Evolutionary conservation across 495 filamentous ascomycete species (phyloP).

Genomic region (Darksidea phi): DNA sequence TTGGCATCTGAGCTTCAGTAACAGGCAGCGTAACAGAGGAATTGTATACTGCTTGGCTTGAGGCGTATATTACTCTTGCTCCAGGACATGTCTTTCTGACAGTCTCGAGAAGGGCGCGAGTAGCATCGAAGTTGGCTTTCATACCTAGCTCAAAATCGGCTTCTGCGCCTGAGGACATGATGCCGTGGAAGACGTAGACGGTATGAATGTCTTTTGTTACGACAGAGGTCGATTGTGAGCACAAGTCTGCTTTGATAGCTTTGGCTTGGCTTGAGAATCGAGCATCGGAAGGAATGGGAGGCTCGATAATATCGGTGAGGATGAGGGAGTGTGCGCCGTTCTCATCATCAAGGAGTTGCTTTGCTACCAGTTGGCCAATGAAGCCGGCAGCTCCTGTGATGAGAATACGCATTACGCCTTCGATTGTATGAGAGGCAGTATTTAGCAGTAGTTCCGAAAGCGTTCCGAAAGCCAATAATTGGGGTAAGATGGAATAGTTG

Average conservation of each 20-base stretch:
- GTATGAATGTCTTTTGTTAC: conserved; percentile 54
- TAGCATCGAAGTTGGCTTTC: conserved; percentile 71
- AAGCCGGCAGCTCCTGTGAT: conserved; percentile 52
- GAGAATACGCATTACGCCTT: conserved; percentile 4
- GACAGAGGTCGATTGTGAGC: conserved; percentile 52
- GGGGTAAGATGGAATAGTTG: no score
- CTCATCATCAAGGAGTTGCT: conserved; percentile 60
- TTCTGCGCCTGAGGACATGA: conserved; percentile 79
- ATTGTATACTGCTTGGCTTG: conserved; percentile 64
- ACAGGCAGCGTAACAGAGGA: conserved; percentile 48
- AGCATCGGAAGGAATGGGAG: conserved; percentile 52
- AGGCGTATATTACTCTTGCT: conserved; percentile 60
- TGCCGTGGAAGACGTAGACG: conserved; percentile 78
- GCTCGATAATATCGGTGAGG: conserved; percentile 64
- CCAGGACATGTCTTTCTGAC: conserved; percentile 59
- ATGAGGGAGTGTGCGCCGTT: conserved; percentile 51
- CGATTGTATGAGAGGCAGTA: neutral
- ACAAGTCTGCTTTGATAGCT: conserved; percentile 63
- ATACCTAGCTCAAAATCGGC: conserved; percentile 69
- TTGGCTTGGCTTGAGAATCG: conserved; percentile 54
- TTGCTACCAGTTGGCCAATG: conserved; percentile 65
- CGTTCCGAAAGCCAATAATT: no score
- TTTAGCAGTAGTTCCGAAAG: no score
- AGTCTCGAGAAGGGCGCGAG: conserved; percentile 60
- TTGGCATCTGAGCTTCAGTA: conserved; percentile 59